Conservation (phyloP, 2,329 filamentous ascomycete species). For the Cucurbitaria berberidis region DNA sequence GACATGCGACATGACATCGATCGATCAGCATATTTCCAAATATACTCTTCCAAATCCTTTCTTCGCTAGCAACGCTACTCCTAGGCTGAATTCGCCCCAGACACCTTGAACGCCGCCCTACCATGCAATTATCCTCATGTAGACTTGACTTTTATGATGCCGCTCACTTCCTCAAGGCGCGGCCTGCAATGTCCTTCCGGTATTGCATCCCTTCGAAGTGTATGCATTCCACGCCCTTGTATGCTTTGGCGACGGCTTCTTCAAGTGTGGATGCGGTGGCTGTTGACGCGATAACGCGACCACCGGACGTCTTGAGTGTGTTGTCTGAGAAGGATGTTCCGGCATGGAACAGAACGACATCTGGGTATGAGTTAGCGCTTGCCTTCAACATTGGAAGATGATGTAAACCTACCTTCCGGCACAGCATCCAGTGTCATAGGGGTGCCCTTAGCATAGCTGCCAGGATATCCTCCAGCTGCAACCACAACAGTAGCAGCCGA, state of each 20-base stretch:
- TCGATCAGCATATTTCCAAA: background rate
- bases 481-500: conserved; percentile 94
- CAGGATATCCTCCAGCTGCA: conserved; percentile 89
- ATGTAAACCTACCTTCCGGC: conserved; percentile 49
- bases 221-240: conserved; percentile 79
- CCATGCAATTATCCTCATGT: background rate
- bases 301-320: conserved; percentile 77
- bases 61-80: background rate
- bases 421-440: conserved; percentile 63
- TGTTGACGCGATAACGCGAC: conserved; percentile 92
- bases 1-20: too few relatives aligned
- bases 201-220: conserved; percentile 90
- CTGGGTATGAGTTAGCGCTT: conserved; percentile 34
- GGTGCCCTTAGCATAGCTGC: conserved; percentile 78
- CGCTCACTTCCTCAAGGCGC: conserved; percentile 49
- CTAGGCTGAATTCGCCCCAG: background rate
- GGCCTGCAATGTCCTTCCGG: conserved; percentile 82
- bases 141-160: background rate
- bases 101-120: conserved; percentile 2
- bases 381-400: conserved; percentile 33
- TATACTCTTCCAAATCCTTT: background rate
- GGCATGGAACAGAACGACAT: conserved; percentile 86
- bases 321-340: conserved; percentile 72
- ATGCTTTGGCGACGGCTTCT: conserved; percentile 86
- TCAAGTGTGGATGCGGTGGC: conserved; percentile 77